Conservation (phyloP, 306 rosid genomes). For the Sicyos baderoa region DNA sequence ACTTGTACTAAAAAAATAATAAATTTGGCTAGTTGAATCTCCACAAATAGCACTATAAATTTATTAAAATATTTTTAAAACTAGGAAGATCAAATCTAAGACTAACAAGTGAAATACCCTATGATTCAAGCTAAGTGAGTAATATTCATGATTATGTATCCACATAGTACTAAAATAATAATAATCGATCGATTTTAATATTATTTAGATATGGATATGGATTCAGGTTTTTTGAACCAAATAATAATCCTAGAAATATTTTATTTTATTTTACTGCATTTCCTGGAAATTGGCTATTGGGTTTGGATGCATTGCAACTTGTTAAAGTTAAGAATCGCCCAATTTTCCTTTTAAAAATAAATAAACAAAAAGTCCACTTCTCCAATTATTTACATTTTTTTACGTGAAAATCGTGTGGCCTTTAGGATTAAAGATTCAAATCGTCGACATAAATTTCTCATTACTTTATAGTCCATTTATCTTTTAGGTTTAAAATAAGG, state of each 20-base stretch:
- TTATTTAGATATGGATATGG: background rate
- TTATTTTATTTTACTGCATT: background rate
- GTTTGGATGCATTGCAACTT: constrained; percentile 9
- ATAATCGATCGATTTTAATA: background rate
- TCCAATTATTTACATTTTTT: too few relatives aligned
- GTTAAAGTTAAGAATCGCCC: background rate
- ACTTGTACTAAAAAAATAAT: too few relatives aligned
- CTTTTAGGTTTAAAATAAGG: too few relatives aligned
- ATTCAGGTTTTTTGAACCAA: background rate
- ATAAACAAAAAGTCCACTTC: background rate
- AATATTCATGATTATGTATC: background rate
- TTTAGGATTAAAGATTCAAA: too few relatives aligned
- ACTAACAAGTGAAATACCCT: background rate
- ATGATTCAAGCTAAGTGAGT: background rate
- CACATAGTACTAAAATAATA: background rate
- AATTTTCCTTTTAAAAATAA: background rate
- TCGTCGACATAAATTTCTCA: too few relatives aligned
- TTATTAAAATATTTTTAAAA: background rate
- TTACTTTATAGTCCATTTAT: too few relatives aligned
- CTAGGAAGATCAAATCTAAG: background rate
- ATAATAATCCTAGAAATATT: constrained; percentile 4
- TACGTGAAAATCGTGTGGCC: too few relatives aligned
- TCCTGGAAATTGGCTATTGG: constrained; percentile 9
- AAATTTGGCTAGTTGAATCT: background rate
- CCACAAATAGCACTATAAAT: background rate